Evolutionary conservation across 2,329 filamentous ascomycete species (phyloP), one percentile per base, ranked within the genome.

Genomic region (Neoascochyta sp.): DNA sequence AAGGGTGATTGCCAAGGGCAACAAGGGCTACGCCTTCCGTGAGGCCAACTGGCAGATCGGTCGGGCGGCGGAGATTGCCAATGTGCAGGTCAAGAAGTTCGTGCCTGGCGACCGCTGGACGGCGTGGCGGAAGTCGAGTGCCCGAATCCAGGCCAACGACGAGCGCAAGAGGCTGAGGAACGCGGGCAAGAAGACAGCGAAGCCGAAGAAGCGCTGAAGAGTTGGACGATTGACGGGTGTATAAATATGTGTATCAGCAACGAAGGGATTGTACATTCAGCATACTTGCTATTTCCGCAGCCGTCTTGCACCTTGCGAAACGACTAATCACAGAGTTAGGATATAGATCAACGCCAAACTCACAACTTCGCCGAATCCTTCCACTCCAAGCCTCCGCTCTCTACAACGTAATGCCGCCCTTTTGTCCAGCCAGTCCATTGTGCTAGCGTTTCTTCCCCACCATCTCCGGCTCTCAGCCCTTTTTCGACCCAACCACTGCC

Each of bases 361-460:
- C 43, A 58, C 25, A 58, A 31, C 34, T 52, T 58, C 10, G 52
- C 50, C 16, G 26, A 29, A 32, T 74, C 64, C 37, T 78, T 75
- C 16, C 73, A 73, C 2, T 48, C 50, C 15, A 58, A 13, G 0
- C 51, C 42, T 9, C 50, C 46, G 11, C 41, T 42, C 22, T 56
- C 48, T 2, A 85, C 67, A n/a, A 77, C 73, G 57, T 81, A 95
- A 17, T 95, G 77, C 36, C 65, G 70, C 1, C 84, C 87, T 48
- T 69, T 75, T 37, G 68, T 72, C 86, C 87, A 93, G 0, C 86
- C 85, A 45, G 83, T 69, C 90, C 90, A 95, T 27, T 72, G 60
- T 28, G 64, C 65, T 40, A 95, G 57, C 4, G 75, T 73, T 29
- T 79, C 75, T 57, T 87, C 81, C 1, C 86, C 88, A 4, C 84